phyloP scores from a whole-genome alignment of 768 basidiomycete genomes.

The Suillus cothurnatus region DNA sequence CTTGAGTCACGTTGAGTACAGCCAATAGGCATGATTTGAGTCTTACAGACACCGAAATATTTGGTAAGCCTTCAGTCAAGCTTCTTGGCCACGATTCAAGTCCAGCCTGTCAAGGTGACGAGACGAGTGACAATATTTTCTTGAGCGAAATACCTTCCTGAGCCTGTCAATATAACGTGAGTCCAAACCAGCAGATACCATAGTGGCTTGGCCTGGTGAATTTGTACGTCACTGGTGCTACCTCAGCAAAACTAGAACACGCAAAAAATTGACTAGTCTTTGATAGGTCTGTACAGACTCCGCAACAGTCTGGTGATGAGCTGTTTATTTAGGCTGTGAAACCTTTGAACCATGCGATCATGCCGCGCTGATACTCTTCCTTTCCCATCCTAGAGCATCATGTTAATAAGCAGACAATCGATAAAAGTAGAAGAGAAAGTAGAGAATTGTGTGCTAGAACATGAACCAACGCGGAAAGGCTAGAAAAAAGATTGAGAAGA shows the following conservation, averaged over 20 bases:
- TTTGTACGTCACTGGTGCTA: neutral
- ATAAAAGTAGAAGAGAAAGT: neutral
- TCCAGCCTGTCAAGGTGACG: neutral
- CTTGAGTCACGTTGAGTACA: neutral
- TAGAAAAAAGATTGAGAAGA: neutral
- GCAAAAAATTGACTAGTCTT: neutral
- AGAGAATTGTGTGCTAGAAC: neutral
- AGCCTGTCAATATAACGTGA: neutral
- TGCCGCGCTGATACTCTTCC: constrained; percentile 48
- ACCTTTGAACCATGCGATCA: constrained; percentile 43
- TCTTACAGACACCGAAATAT: neutral
- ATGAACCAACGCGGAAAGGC: neutral
- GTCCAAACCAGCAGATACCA: neutral
- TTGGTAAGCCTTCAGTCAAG: neutral
- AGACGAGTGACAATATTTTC: neutral
- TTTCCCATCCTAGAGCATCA: constrained; percentile 40
- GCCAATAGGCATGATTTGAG: neutral
- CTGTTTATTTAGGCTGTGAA: constrained; percentile 12
- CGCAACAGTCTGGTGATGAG: neutral
- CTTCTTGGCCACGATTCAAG: neutral
- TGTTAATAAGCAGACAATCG: neutral
- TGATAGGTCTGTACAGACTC: neutral
- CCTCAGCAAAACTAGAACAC: neutral
- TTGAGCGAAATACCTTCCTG: neutral
- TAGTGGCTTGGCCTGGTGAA: neutral